phyloP scores from a whole-genome alignment of 768 basidiomycete genomes.

The Pisolithus tinctorius region DNA sequence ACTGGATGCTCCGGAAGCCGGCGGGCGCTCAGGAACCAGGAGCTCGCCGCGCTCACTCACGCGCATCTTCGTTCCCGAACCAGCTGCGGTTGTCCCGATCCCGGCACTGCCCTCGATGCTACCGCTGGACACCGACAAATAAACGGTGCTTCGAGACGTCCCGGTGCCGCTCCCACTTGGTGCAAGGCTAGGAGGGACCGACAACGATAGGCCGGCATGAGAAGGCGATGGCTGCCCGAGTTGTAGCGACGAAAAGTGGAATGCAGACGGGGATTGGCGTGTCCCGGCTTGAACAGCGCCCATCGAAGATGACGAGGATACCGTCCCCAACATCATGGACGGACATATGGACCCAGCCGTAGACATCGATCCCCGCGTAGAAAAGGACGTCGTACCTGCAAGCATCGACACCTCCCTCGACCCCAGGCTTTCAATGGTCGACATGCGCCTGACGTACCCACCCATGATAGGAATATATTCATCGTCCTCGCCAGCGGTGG shows the following conservation, averaged over 20 bases:
- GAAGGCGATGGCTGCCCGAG: background rate
- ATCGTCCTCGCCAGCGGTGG: slow-evolving; percentile 4
- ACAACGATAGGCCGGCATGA: background rate
- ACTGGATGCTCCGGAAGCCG: background rate
- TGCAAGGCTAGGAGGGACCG: background rate
- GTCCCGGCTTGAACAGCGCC: background rate
- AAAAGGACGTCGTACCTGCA: slow-evolving; percentile 23
- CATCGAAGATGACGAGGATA: slow-evolving; percentile 3
- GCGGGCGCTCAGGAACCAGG: background rate
- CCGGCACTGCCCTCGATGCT: background rate
- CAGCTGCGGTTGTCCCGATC: no score
- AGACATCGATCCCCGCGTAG: slow-evolving; percentile 15
- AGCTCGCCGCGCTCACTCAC: slow-evolving; percentile 27
- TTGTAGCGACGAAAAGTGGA: background rate
- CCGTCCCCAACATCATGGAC: slow-evolving; percentile 6
- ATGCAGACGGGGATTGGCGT: background rate
- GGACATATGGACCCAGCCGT: slow-evolving; percentile 7
- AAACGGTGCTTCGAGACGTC: slow-evolving; percentile 17
- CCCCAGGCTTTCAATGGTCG: slow-evolving; percentile 74
- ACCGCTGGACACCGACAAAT: slow-evolving; percentile 21
- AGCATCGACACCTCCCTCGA: slow-evolving; percentile 43
- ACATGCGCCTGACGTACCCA: slow-evolving; percentile 64
- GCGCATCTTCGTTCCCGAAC: slow-evolving; percentile 1
- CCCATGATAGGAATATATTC: slow-evolving; percentile 54
- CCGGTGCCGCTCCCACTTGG: background rate